Base-by-base conservation (phyloP, 768 basidiomycete genomes). In the Epithele typhae region DNA sequence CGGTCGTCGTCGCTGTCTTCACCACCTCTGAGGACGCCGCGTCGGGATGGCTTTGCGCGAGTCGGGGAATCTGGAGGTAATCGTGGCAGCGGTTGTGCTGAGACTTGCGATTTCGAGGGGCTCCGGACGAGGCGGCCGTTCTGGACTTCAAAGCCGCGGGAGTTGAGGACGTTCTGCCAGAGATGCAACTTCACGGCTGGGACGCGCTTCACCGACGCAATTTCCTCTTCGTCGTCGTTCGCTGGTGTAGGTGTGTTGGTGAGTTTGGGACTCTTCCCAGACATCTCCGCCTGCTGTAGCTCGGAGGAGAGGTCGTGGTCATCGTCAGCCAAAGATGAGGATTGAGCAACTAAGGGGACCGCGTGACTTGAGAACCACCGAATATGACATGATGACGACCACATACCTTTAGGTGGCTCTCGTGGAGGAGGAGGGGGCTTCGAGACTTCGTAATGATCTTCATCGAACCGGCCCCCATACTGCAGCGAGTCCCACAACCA, bases 401-500 rank as follows among this genome's bases (percentile, higher is more conserved):
- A 52, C 57, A 18, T 36, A 51, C 57, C 39, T 37, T 57, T 39
- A 36, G 61, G 52, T 4, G 63, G 30, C 1, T 61, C 55, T 52
- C 75, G 78, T 12, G 79, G 74, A 53, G 76, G 75, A 4, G 84
- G 84, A 39, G 82, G 72, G 6, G 84, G 84, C 15, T 73, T 70
- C 22, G 70, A 65, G 5, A 84, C 76, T 38, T 74, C 68, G 59
- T 90, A 89, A 23, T 58, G 68, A 6, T 64, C 69, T 59, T 87
- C 85, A 24, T 82, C 78, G 48, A 84, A 84, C 46, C 81, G 68
- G 25, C 84, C 61, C 25, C 81, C 81, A 59, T 80, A 89, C 34
- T 83, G 80, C 2, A 94, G 57, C 22, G 78, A 94, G 58, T 96
- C 93, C 91, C 91, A 94, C 46, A 96, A 87, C 94, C 94, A 97